phyloP scores from a whole-genome alignment of 768 basidiomycete genomes.

The Leucosporidium scottii region DNA sequence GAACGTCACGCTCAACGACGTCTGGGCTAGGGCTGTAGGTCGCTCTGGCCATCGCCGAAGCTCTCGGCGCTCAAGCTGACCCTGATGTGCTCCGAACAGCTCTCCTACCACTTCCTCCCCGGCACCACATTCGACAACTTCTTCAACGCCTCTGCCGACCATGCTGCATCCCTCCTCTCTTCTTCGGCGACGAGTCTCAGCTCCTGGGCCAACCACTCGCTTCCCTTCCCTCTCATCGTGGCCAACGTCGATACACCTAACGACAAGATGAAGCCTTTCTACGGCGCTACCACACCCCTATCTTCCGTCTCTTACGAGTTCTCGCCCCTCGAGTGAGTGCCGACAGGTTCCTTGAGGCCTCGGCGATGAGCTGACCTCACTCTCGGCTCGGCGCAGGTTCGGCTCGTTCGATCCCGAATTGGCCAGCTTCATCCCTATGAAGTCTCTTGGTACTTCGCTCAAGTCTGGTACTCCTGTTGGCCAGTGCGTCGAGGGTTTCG shows the following conservation, averaged over 20 bases:
- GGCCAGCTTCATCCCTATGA: conserved; percentile 41
- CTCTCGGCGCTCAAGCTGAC: conserved; percentile 38
- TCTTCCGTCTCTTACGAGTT: conserved; percentile 26
- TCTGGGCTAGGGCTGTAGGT: too few species aligned
- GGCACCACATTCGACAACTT: conserved; percentile 58
- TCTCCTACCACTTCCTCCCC: conserved; percentile 59
- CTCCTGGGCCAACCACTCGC: conserved; percentile 49
- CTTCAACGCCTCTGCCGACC: conserved; percentile 52
- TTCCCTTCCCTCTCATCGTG: conserved; percentile 63
- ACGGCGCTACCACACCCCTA: conserved; percentile 6
- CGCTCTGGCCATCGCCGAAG: too few species aligned
- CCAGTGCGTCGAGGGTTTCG: conserved; percentile 24
- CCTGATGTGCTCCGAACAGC: conserved; percentile 39
- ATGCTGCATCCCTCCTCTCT: conserved; percentile 57
- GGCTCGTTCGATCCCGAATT: conserved; percentile 66
- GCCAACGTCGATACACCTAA: conserved; percentile 42
- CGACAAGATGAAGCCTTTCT: neutral
- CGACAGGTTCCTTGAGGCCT: too few species aligned
- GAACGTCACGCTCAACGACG: neutral
- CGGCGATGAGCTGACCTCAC: too few species aligned
- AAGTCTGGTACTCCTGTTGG: neutral
- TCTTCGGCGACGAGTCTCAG: neutral
- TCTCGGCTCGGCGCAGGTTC: conserved; percentile 37
- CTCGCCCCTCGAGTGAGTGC: conserved; percentile 7
- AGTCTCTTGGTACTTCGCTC: neutral